phyloP scores from a whole-genome alignment of 2,329 filamentous ascomycete genomes.

The Xylogone sp. region DNA sequence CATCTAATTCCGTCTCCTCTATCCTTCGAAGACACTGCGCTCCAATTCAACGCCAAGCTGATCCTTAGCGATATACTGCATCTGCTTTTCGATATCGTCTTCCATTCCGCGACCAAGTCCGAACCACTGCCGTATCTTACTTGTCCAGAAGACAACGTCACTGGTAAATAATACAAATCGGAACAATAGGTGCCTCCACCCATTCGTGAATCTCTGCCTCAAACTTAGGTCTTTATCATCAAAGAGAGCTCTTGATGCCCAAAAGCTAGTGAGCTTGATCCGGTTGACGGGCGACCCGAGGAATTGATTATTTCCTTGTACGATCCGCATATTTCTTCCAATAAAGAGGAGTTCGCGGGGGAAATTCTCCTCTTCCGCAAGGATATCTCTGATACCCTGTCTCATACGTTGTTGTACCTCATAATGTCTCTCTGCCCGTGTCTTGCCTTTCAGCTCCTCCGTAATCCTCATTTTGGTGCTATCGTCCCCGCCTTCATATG shows the following conservation, averaged over 20 bases:
- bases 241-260: conserved; percentile 81
- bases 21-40: conserved; percentile 85
- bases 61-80: conserved; percentile 84
- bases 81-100: conserved; percentile 83
- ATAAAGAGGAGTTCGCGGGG: conserved; percentile 70
- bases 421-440: conserved; percentile 59
- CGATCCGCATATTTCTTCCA: conserved; percentile 68
- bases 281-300: conserved; percentile 74
- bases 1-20: conserved; percentile 5
- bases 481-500: conserved; percentile 81
- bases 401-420: conserved; percentile 71
- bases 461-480: conserved; percentile 61
- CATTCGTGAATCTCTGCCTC: conserved; percentile 61
- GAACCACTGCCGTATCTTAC: conserved; percentile 71
- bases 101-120: conserved; percentile 84
- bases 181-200: conserved; percentile 79
- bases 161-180: conserved; percentile 68
- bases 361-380: conserved; percentile 67
- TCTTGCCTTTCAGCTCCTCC: conserved; percentile 47
- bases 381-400: conserved; percentile 59
- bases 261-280: conserved; percentile 88
- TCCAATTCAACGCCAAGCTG: conserved; percentile 83
- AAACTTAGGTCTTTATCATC: conserved; percentile 65
- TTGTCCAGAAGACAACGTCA: conserved; percentile 81
- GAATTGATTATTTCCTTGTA: conserved; percentile 71